Evolutionary conservation across 148 eudicot species (phyloP).

Genomic region (Fagopyrum tataricum): DNA sequence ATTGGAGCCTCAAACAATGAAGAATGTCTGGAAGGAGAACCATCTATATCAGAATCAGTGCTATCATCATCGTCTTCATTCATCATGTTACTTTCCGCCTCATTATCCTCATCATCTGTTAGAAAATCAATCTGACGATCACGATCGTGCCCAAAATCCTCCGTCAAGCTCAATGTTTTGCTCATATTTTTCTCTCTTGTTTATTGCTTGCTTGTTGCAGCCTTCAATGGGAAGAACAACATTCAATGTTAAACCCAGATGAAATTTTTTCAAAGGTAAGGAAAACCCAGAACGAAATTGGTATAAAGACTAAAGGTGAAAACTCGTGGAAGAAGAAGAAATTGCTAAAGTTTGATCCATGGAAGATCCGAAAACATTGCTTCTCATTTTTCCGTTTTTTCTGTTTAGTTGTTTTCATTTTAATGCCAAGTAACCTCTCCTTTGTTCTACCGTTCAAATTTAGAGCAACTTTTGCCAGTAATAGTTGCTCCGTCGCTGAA

Average conservation of each 20-base stretch:
- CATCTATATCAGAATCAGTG: neutral
- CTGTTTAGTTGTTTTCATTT: neutral
- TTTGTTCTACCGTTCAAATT: neutral
- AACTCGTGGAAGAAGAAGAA: neutral
- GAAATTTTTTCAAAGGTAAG: neutral
- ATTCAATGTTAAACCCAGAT: neutral
- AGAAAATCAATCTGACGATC: conserved; percentile 8
- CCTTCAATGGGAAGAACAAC: neutral
- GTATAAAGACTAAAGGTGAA: neutral
- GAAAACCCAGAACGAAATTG: neutral
- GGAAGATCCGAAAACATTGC: neutral
- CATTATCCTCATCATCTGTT: conserved; percentile 12
- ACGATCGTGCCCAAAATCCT: conserved; percentile 11
- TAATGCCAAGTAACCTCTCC: neutral
- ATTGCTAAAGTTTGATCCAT: neutral
- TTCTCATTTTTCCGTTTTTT: neutral
- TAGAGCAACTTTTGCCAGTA: neutral
- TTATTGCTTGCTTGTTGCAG: neutral
- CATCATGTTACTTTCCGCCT: conserved; percentile 6
- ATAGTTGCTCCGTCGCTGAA: neutral
- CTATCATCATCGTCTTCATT: neutral
- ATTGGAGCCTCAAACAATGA: neutral
- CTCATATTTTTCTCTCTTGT: neutral
- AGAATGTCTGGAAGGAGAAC: neutral
- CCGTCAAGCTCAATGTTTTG: neutral